These are phyloP conservation scores for Tausonia pullulans DNA, from an alignment of 1,284 basidiomycete species.

Conservation along the genomic window DNA sequence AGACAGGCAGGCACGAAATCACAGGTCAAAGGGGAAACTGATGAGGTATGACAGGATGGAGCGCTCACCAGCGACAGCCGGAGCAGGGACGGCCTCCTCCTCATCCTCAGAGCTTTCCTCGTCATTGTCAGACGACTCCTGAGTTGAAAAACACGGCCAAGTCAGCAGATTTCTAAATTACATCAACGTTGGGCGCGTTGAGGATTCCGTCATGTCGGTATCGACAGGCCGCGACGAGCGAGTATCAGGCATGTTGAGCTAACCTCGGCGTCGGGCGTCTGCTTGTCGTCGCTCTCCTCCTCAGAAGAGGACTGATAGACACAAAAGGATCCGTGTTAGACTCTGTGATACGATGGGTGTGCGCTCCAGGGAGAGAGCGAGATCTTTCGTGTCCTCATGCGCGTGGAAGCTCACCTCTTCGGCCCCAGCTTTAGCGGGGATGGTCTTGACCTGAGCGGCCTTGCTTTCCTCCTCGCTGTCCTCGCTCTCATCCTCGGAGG, in stretches of 20 bases:
- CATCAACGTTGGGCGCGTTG: no score
- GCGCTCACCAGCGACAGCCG: background rate
- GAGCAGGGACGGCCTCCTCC: slow-evolving; percentile 15
- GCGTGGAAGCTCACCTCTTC: slow-evolving; percentile 1
- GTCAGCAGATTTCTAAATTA: background rate
- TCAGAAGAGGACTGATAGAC: slow-evolving; percentile 21
- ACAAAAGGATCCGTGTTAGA: background rate
- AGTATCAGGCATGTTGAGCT: background rate
- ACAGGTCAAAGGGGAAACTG: no score
- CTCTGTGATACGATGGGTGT: no score
- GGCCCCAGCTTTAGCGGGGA: slow-evolving; percentile 16
- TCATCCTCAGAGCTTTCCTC: slow-evolving; percentile 16
- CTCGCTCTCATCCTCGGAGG: slow-evolving; percentile 20
- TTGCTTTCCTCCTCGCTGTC: slow-evolving; percentile 22
- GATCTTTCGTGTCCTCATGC: no score
- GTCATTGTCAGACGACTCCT: slow-evolving; percentile 17
- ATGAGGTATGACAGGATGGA: no score
- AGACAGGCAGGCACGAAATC: no score
- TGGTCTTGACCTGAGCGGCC: slow-evolving; percentile 21
- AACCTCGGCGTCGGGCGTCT: slow-evolving; percentile 20
- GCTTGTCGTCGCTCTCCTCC: slow-evolving; percentile 21
- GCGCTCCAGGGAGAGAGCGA: no score
- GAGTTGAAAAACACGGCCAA: background rate
- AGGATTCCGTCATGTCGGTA: no score
- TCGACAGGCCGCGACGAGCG: no score